These are phyloP conservation scores for Penicillium sumatraense DNA, from an alignment of 2,329 filamentous ascomycete species.

Conservation along the genomic window DNA sequence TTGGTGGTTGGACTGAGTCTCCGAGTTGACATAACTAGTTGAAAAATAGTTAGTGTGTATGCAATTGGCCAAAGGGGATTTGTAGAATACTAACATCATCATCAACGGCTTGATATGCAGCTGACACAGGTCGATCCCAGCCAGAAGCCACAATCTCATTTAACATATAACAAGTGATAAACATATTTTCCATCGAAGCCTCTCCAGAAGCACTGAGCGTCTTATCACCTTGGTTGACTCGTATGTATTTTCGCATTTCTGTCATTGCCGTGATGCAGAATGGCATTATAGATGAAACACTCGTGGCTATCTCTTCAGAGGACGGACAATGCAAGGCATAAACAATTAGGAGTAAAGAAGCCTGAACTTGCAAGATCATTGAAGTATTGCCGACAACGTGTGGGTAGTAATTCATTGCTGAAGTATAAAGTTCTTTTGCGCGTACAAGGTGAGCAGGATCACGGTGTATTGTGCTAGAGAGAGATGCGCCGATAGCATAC, in stretches of 20 bases:
- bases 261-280: conserved; percentile 33
- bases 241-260: conserved; percentile 27
- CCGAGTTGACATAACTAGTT: conserved; percentile 27
- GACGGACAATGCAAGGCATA: conserved; percentile 34
- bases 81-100: conserved; percentile 26
- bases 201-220: conserved; percentile 14
- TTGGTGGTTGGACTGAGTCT: conserved; percentile 26
- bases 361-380: conserved; percentile 33
- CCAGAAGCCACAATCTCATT: conserved; percentile 34
- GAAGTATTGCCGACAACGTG: conserved; percentile 30
- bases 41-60: background rate
- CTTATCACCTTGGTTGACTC: conserved; percentile 13
- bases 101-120: conserved; percentile 28
- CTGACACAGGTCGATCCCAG: conserved; percentile 33
- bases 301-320: conserved; percentile 29
- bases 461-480: conserved; percentile 28
- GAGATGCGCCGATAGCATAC: conserved; percentile 32
- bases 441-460: conserved; percentile 24
- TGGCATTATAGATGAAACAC: conserved; percentile 31
- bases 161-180: conserved; percentile 35
- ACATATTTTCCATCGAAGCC: conserved; percentile 28
- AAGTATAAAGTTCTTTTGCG: conserved; percentile 28
- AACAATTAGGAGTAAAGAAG: conserved; percentile 32
- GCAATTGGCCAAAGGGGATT: background rate
- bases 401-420: conserved; percentile 32